Evolutionary conservation across 78 protist species (phyloP), one percentile per base, ranked within the genome.

Genomic region (Trichosphaerium sp.): DNA sequence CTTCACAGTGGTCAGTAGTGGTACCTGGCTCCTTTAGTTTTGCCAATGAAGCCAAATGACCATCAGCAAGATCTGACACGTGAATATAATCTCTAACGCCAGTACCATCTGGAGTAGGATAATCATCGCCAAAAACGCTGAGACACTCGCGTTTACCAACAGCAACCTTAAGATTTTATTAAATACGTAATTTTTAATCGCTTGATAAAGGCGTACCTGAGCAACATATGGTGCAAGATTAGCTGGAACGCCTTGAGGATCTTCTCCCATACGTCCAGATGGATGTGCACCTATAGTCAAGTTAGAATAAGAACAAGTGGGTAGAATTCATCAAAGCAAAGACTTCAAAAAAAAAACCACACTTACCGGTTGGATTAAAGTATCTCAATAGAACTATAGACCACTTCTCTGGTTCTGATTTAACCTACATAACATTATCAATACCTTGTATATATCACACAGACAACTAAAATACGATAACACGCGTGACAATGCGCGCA

Each of bases 331-430:
- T n/a, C n/a, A n/a, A n/a, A n/a, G n/a, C n/a, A n/a, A n/a, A n/a
- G n/a, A n/a, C n/a, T n/a, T n/a, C n/a, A n/a, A n/a, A n/a, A n/a
- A n/a, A n/a, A n/a, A n/a, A n/a, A n/a, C n/a, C n/a, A n/a, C n/a
- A n/a, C n/a, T n/a, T n/a, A n/a, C n/a, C n/a, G n/a, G n/a, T 81
- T 11, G 99, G 97, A 74, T 97, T 97, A 69, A 97, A 97, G 77
- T 97, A 97, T 43, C 98, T 87, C 34, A 94, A 82, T 6, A 88
- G 43, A 0, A 71, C 41, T 14, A 75, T 70, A 48, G 51, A 75
- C 89, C 67, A 88, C 23, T 39, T 71, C 69, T 0, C 37, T n/a
- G 25, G 25, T 65, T 56, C 18, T 44, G 18, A 44, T 44, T 18
- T 44, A 21, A 44, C 51, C 51, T 44, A 44, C 21, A 44, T 44